Conservation (phyloP, 352 stramenopile species). For the Globisporangium megalacanthum region DNA sequence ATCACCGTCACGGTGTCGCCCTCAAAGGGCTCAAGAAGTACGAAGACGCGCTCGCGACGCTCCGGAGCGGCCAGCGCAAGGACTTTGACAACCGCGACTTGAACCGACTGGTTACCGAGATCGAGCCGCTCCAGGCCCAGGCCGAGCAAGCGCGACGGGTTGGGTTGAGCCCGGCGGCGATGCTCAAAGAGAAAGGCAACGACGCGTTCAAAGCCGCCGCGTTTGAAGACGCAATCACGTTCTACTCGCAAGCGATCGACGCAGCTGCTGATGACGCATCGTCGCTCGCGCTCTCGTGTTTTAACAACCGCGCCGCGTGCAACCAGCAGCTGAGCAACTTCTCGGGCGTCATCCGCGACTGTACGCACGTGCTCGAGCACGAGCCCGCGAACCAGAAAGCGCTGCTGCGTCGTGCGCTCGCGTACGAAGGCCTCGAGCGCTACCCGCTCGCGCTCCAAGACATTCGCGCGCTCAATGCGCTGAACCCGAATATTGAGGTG, state of each 20-base stretch:
- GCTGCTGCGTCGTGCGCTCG: constrained; percentile 90
- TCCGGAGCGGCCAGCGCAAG: constrained; percentile 66
- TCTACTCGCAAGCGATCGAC: constrained; percentile 93
- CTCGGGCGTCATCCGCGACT: constrained; percentile 93
- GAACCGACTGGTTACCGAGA: constrained; percentile 74
- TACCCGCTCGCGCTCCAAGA: constrained; percentile 89
- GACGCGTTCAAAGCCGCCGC: constrained; percentile 89
- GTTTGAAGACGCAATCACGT: constrained; percentile 89
- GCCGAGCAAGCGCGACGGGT: constrained; percentile 56
- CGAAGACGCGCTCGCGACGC: constrained; percentile 65
- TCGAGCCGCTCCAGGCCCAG: constrained; percentile 73
- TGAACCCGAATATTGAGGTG: constrained; percentile 88
- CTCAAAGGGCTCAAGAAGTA: constrained; percentile 87
- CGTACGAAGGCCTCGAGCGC: constrained; percentile 94
- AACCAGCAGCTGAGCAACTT: constrained; percentile 98
- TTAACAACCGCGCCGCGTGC: constrained; percentile 94
- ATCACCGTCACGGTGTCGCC: constrained; percentile 92
- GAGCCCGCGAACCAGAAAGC: constrained; percentile 95
- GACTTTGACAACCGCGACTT: constrained; percentile 86
- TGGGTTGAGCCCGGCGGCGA: constrained; percentile 76
- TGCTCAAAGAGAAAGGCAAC: constrained; percentile 93
- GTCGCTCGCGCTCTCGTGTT: constrained; percentile 89
- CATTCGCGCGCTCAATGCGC: constrained; percentile 75
- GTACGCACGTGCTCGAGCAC: constrained; percentile 91
- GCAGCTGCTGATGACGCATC: constrained; percentile 62